Evolutionary conservation across 331 rosid species (phyloP).

Genomic region (Dryas integrifolia): DNA sequence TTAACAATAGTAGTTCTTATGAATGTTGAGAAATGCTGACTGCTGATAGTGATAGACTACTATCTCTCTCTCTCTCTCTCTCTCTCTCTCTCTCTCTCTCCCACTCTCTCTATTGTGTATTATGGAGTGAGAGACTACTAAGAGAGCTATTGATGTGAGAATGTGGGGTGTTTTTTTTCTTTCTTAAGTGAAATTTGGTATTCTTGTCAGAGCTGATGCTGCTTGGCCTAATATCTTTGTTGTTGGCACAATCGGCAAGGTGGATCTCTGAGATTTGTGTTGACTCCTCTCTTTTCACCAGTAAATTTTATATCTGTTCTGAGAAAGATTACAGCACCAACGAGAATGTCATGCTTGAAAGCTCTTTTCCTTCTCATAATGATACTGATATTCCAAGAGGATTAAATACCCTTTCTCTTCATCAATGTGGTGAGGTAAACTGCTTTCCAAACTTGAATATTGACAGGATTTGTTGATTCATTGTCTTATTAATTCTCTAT

Average conservation of each 20-base stretch:
- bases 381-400: slow-evolving; percentile 35
- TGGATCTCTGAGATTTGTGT: slow-evolving; percentile 92
- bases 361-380: slow-evolving; percentile 39
- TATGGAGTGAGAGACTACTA: background rate
- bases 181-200: slow-evolving; percentile 11
- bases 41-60: background rate
- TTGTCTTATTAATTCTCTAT: slow-evolving; percentile 16
- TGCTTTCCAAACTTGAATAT: background rate
- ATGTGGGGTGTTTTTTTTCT: background rate
- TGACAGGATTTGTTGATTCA: background rate
- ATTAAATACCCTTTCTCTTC: slow-evolving; percentile 24
- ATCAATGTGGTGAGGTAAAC: slow-evolving; percentile 75
- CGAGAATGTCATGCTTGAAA: slow-evolving; percentile 33
- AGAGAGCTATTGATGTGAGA: background rate
- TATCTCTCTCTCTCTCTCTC: too few species aligned
- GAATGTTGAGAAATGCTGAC: background rate
- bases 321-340: slow-evolving; percentile 44
- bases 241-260: slow-evolving; percentile 86
- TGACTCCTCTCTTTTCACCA: slow-evolving; percentile 70
- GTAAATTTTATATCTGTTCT: slow-evolving; percentile 67
- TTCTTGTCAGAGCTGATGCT: slow-evolving; percentile 83
- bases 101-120: too few species aligned
- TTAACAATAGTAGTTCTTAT: background rate
- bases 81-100: too few species aligned
- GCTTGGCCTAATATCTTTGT: slow-evolving; percentile 87